phyloP scores from a whole-genome alignment of 495 filamentous ascomycete species.

The Neurospora tetrasperma region DNA sequence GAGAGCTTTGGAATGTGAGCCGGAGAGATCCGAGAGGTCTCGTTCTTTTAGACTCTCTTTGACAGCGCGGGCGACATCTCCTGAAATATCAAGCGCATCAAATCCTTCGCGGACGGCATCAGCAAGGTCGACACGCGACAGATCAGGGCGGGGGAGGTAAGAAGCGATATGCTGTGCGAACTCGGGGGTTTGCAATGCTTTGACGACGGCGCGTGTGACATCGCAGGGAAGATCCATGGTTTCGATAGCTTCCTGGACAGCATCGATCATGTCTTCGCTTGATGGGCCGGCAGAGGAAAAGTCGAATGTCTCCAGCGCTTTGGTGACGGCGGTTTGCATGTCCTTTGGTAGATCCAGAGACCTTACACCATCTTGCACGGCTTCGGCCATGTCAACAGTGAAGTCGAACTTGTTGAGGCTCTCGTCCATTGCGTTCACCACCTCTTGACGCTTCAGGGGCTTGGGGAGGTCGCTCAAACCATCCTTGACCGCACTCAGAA shows the following conservation, averaged over 20 bases:
- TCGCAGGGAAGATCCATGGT: constrained; percentile 7
- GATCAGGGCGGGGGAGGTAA: constrained; percentile 16
- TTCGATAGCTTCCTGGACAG: constrained; percentile 17
- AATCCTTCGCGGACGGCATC: constrained; percentile 22
- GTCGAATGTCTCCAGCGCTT: constrained; percentile 14
- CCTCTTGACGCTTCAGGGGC: constrained; percentile 27
- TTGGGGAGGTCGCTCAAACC: constrained; percentile 37
- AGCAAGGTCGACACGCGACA: constrained; percentile 17
- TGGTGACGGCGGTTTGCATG: constrained; percentile 10
- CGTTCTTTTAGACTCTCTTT: constrained; percentile 11
- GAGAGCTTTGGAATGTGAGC: not conserved
- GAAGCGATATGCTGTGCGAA: constrained; percentile 8
- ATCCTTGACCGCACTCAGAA: constrained; percentile 45
- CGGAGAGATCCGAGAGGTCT: constrained; percentile 6
- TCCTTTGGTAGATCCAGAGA: constrained; percentile 16
- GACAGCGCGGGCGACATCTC: constrained; percentile 12
- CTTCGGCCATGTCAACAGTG: constrained; percentile 17
- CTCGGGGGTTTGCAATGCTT: constrained; percentile 14
- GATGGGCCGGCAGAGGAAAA: constrained; percentile 6
- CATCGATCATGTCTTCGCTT: constrained; percentile 7
- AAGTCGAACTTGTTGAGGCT: constrained; percentile 35
- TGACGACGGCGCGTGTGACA: constrained; percentile 10
- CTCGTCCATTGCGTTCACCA: constrained; percentile 36
- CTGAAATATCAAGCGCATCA: constrained; percentile 13
- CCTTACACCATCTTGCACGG: constrained; percentile 18